Conservation (phyloP, 2,329 filamentous ascomycete genomes). For the Neofusicoccum sp. region DNA sequence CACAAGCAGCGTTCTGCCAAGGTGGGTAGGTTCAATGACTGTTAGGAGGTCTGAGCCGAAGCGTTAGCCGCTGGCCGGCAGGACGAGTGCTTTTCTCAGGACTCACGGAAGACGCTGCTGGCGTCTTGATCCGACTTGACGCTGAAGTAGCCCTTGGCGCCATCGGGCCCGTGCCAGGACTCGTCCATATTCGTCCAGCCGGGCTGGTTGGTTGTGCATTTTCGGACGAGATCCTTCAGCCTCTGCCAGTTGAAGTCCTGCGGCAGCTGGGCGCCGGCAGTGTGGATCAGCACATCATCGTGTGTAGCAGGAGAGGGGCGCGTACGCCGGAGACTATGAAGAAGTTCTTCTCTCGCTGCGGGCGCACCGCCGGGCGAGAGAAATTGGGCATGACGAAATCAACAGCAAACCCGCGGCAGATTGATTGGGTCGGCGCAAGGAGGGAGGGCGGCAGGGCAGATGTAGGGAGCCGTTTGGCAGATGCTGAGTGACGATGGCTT, state of each 20-base stretch:
- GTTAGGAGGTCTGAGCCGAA: slow-evolving; percentile 6
- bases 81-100: slow-evolving; percentile 27
- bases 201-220: slow-evolving; percentile 37
- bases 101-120: slow-evolving; percentile 24
- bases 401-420: not conserved
- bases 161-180: slow-evolving; percentile 25
- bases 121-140: slow-evolving; percentile 39
- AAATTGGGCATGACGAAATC: not conserved
- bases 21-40: slow-evolving; percentile 33
- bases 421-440: not conserved
- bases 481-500: slow-evolving; percentile 17
- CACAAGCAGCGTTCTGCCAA: slow-evolving; percentile 29
- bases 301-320: too few relatives aligned
- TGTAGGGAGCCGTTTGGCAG: slow-evolving; percentile 19
- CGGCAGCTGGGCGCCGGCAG: slow-evolving; percentile 14
- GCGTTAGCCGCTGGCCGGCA: slow-evolving; percentile 28
- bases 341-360: slow-evolving; percentile 21
- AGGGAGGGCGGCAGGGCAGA: not conserved
- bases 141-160: slow-evolving; percentile 40
- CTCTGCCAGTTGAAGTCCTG: slow-evolving; percentile 34
- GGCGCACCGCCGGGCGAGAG: not conserved
- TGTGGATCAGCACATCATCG: not conserved
- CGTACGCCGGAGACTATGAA: slow-evolving; percentile 22
- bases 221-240: slow-evolving; percentile 42
- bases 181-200: slow-evolving; percentile 40